Percentiles rank a stretch among this genome's conserved stretches.
These are phyloP conservation scores for Elsinoe perseae DNA, from an alignment of 2,329 filamentous ascomycete genomes.

Conservation along the genomic window DNA sequence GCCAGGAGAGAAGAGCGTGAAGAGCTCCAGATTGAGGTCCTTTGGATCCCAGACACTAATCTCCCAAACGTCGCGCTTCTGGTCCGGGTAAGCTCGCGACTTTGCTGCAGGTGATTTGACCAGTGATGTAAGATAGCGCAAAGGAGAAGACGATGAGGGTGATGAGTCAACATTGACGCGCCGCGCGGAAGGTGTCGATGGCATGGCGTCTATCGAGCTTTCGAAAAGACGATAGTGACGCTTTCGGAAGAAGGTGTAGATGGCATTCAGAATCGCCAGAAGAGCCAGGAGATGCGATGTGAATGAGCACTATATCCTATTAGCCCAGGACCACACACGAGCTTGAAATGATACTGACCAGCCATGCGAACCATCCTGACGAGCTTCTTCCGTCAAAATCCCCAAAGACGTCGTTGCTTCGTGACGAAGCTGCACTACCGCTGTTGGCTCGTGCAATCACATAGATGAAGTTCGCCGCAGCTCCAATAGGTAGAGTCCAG, in stretches of 20 bases:
- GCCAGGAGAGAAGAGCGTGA: conserved; percentile 86
- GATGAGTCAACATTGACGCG: conserved; percentile 84
- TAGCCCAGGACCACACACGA: conserved; percentile 11
- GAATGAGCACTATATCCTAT: conserved; percentile 40
- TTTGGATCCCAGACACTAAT: conserved; percentile 88
- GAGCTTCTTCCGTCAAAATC: conserved; percentile 48
- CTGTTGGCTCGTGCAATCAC: conserved; percentile 59
- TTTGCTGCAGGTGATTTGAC: conserved; percentile 64
- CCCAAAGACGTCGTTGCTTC: conserved; percentile 75
- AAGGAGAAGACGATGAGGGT: conserved; percentile 66
- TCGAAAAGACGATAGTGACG: conserved; percentile 90
- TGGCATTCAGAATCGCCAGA: conserved; percentile 66
- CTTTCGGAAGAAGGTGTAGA: conserved; percentile 72
- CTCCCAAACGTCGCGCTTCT: conserved; percentile 86
- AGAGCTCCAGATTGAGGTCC: conserved; percentile 70
- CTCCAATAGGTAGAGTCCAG: conserved; percentile 66
- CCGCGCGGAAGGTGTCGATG: conserved; percentile 75
- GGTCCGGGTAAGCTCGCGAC: conserved; percentile 74
- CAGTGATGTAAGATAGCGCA: conserved; percentile 64
- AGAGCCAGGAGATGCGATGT: conserved; percentile 61
- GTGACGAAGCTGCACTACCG: conserved; percentile 31
- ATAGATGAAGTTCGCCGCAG: conserved; percentile 70
- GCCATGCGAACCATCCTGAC: conserved; percentile 60
- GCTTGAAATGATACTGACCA: conserved; percentile 39
- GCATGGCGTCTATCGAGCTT: conserved; percentile 65